These are phyloP conservation scores for Citrus maxima DNA, from an alignment of 345 rosid species.

Conservation along the genomic window DNA sequence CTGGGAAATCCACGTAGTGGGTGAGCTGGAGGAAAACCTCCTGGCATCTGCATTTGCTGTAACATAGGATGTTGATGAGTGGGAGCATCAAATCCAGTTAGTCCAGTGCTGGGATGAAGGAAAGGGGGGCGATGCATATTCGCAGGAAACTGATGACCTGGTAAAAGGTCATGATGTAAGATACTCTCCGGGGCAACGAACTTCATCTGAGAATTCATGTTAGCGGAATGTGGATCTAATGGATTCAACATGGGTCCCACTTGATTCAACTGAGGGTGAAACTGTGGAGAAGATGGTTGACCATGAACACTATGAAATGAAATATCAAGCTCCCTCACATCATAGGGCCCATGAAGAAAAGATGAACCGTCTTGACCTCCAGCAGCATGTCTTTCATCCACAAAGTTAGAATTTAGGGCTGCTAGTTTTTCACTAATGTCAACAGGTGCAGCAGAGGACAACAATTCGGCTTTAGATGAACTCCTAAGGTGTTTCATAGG, in stretches of 20 bases:
- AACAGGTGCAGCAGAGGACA: conserved; percentile 35
- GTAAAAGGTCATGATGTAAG: conserved; percentile 48
- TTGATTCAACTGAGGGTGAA: conserved; percentile 56
- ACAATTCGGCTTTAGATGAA: conserved; percentile 47
- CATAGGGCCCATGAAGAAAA: conserved; percentile 51
- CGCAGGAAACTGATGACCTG: conserved; percentile 51
- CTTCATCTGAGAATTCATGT: conserved; percentile 56
- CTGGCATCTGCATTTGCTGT: conserved; percentile 67
- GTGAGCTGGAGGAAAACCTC: conserved; percentile 57
- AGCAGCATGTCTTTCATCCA: conserved; percentile 43
- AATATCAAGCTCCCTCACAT: conserved; percentile 43
- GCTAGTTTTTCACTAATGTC: conserved; percentile 62
- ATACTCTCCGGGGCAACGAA: conserved; percentile 51
- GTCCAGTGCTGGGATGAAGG: conserved; percentile 47
- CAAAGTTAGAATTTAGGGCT: conserved; percentile 52
- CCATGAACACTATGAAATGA: conserved; percentile 35
- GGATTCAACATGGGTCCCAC: conserved; percentile 47
- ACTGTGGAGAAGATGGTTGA: conserved; percentile 47
- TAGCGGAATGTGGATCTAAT: conserved; percentile 59
- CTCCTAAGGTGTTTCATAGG: conserved; percentile 37
- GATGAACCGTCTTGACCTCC: conserved; percentile 54
- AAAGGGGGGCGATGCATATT: conserved; percentile 63
- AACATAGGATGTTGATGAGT: conserved; percentile 44
- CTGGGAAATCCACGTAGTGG: conserved; percentile 54
- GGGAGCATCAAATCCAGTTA: conserved; percentile 59